Conservation (phyloP, 75 land plant genomes). For the Cupressus sempervirens region DNA sequence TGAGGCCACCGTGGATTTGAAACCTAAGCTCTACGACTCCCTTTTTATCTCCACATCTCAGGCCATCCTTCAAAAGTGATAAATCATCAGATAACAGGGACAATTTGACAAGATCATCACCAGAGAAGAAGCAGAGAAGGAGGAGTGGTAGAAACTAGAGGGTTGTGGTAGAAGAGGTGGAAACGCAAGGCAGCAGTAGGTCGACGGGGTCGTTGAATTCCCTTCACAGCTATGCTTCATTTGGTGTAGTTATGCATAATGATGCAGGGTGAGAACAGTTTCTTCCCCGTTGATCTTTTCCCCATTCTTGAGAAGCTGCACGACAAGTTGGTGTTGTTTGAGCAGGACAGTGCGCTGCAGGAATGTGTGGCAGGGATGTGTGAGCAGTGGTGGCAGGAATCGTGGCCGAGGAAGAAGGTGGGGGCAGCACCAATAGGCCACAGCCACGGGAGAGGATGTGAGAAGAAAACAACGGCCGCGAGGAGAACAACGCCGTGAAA, state of each 20-base stretch:
- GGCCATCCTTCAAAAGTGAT: conserved; percentile 29
- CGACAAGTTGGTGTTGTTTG: conserved; percentile 56
- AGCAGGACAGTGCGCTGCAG: conserved; percentile 44
- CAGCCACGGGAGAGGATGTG: too few relatives aligned
- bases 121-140: conserved; percentile 37
- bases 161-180: background rate
- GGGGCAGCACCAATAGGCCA: too few relatives aligned
- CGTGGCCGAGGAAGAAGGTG: conserved; percentile 43
- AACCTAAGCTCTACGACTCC: conserved; percentile 34
- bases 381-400: conserved; percentile 81
- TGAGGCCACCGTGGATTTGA: conserved; percentile 18
- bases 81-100: background rate
- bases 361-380: conserved; percentile 53
- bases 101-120: conserved; percentile 18
- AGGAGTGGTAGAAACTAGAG: conserved; percentile 12
- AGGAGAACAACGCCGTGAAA: too few relatives aligned
- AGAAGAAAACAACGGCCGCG: too few relatives aligned
- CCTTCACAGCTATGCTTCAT: conserved; percentile 28
- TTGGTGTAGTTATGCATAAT: conserved; percentile 33
- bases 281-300: conserved; percentile 35
- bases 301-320: conserved; percentile 47
- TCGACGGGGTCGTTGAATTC: background rate
- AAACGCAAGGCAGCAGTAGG: background rate
- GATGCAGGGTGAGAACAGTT: conserved; percentile 25
- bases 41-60: conserved; percentile 33